These are phyloP conservation scores for Zymoseptoria crescenta DNA, from an alignment of 2,329 filamentous ascomycete species.

Conservation along the genomic window DNA sequence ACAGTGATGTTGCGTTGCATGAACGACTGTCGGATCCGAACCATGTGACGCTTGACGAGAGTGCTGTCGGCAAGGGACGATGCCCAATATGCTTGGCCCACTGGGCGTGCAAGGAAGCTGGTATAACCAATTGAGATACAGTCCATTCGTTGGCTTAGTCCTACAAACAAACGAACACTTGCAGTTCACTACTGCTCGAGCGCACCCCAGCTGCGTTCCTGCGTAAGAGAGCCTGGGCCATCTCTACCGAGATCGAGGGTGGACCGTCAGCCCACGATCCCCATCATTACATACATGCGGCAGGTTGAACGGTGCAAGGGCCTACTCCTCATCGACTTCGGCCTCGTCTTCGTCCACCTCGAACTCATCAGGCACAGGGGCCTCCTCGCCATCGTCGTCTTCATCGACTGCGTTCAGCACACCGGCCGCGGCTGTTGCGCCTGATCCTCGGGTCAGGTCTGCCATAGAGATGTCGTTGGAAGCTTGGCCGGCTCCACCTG, in stretches of 20 bases:
- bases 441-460: constrained; percentile 21
- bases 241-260: background rate
- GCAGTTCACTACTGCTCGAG: background rate
- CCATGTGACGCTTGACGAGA: background rate
- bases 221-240: background rate
- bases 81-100: background rate
- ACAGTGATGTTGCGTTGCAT: background rate
- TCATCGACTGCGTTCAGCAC: constrained; percentile 85
- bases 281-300: background rate
- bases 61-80: background rate
- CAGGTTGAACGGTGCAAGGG: background rate
- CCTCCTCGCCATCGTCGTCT: constrained; percentile 69
- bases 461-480: constrained; percentile 28
- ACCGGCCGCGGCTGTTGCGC: constrained; percentile 50
- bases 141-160: background rate
- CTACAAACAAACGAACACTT: background rate
- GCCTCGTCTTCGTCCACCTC: constrained; percentile 65
- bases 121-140: background rate
- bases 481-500: constrained; percentile 9
- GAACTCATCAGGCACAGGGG: constrained; percentile 61
- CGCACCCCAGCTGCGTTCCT: background rate
- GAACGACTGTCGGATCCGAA: background rate
- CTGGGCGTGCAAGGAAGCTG: background rate
- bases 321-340: constrained; percentile 24
- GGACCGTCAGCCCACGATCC: background rate